phyloP scores from a whole-genome alignment of 1,139 yeast species.

The Taiozyma sp. region DNA sequence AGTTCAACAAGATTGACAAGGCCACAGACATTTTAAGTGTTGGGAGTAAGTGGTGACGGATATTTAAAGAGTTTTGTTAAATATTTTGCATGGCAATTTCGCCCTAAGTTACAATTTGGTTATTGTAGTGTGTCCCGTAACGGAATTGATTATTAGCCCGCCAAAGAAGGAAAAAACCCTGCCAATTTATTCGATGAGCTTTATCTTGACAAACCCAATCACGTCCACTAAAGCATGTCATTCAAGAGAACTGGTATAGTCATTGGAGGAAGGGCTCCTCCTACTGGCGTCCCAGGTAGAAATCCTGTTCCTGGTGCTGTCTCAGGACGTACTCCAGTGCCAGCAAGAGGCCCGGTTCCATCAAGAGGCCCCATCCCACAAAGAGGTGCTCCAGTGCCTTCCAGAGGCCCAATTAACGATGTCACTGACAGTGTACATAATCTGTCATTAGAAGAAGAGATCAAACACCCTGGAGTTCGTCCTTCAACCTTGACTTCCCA shows the following conservation, averaged over 20 bases:
- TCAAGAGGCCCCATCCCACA: conserved; percentile 12
- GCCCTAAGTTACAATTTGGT: not conserved
- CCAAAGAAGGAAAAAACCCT: not conserved
- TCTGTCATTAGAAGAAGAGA: conserved; percentile 10
- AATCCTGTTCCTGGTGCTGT: conserved; percentile 9
- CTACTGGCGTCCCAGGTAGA: conserved; percentile 3
- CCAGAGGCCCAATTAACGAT: conserved; percentile 6
- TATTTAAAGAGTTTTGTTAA: not conserved
- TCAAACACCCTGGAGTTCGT: conserved; percentile 54
- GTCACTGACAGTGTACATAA: conserved; percentile 2
- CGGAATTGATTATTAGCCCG: not conserved
- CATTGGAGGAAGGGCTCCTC: not conserved
- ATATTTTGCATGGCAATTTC: not conserved
- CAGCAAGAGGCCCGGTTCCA: conserved; percentile 15
- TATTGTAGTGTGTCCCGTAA: not conserved
- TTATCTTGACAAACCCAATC: not conserved
- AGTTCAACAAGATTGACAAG: conserved; percentile 42
- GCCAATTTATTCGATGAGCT: not conserved
- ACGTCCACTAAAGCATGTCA: not conserved
- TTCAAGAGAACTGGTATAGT: not conserved
- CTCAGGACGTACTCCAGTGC: conserved; percentile 9
- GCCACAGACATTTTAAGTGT: conserved; percentile 41
- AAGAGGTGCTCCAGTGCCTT: conserved; percentile 3
- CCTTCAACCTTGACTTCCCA: conserved; percentile 78
- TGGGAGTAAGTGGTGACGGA: conserved; percentile 30